Base-by-base conservation (phyloP, 2,329 filamentous ascomycete species). In the Sphaerulina musiva region DNA sequence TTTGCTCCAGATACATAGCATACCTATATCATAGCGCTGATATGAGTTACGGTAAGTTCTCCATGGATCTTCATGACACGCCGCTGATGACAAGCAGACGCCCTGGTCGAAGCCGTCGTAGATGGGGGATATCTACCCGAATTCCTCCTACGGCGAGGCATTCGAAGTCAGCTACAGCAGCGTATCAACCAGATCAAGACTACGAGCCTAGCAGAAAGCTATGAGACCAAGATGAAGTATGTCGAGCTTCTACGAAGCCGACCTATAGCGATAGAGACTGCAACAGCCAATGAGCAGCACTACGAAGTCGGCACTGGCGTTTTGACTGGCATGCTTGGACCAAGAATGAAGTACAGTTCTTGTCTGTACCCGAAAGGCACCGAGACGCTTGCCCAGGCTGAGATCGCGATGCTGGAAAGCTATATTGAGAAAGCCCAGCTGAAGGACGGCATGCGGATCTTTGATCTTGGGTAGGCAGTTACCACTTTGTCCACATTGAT, bases 251-350 rank as follows among this genome's bases (percentile, higher is more conserved):
- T 86, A n/a, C 76, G 81, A 17, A 74, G 71, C 12, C 74, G 78
- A 36, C 83, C 83, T 9, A 86, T 87, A 58, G 85, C 84, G n/a
- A 78, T 87, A 61, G 81, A 85, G 67, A 86, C 83, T 0, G 76
- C 75, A 3, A 72, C 76, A 2, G 84, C 85, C 20, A 87, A 87
- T 66, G 73, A 79, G 62, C 84, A 87, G 74, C 84, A 87, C 69
- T 87, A 88, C 65, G 84, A 87, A 70, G 84, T 87, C 40, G 82
- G 81, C 39, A 85, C 84, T 0, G 81, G 80, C 3, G 80, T 87
- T 23, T 69, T 87, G 40, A 70, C 72, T 29, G 79, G 77, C 29
- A 82, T 78, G 67, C 71, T 88, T 10, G 85, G 85, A 0, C 81
- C 82, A 3, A 73, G 83, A 51, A 87, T 87, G 83, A 87, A 87